Conservation (phyloP, 768 basidiomycete species). For the Termitomyces titanicus region DNA sequence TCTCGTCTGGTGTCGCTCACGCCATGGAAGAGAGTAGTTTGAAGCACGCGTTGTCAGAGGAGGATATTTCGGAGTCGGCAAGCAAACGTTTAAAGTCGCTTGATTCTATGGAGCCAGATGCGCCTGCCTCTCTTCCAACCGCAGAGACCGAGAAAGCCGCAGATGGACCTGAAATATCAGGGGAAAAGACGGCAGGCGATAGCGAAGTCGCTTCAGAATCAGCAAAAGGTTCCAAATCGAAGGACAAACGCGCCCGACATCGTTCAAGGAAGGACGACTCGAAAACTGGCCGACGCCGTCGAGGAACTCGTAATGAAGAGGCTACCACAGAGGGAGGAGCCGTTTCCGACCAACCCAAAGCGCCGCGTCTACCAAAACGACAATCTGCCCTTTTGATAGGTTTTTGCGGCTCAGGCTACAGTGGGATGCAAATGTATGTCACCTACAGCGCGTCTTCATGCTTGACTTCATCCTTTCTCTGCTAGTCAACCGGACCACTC, state of each 20-base stretch:
- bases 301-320: conserved; percentile 37
- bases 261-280: conserved; percentile 34
- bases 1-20: neutral
- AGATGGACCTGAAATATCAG: neutral
- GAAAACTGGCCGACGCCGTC: conserved; percentile 37
- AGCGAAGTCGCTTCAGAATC: neutral
- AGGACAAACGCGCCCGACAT: conserved; percentile 12
- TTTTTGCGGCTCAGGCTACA: conserved; percentile 89
- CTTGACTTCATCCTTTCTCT: conserved; percentile 2
- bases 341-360: conserved; percentile 34
- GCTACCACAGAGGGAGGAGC: conserved; percentile 20
- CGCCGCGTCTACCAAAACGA: conserved; percentile 72
- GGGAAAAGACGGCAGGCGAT: neutral
- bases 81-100: conserved; percentile 10
- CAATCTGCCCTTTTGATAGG: conserved; percentile 84
- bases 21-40: conserved; percentile 10
- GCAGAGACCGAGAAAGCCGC: neutral
- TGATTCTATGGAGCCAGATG: neutral
- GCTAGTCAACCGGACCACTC: conserved; percentile 65
- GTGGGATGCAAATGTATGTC: conserved; percentile 94
- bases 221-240: neutral
- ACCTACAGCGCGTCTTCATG: neutral
- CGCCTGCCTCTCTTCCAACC: neutral
- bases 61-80: conserved; percentile 1
- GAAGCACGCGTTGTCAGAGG: conserved; percentile 10